Conservation (phyloP, 352 stramenopile species). For the Phytophthora fragariaefolia region DNA sequence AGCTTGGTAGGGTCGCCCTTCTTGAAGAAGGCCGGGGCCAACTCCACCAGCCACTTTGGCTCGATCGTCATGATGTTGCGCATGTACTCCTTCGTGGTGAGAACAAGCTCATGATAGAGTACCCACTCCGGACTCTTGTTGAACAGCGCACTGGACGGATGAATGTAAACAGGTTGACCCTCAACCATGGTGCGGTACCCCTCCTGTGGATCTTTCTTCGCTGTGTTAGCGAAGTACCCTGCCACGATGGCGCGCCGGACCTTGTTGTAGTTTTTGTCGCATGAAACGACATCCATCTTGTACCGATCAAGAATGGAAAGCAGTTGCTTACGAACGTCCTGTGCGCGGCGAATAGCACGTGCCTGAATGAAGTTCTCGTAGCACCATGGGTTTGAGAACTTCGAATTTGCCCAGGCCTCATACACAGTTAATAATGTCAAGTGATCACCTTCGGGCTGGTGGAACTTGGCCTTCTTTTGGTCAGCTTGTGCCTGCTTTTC, state of each 20-base stretch:
- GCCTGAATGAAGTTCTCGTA: slow-evolving; percentile 99
- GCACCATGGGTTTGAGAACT: slow-evolving; percentile 99
- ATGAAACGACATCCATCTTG: slow-evolving; percentile 98
- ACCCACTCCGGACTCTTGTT: slow-evolving; percentile 99
- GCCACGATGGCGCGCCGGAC: slow-evolving; percentile 98
- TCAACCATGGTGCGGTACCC: slow-evolving; percentile 99
- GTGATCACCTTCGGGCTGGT: slow-evolving; percentile 99
- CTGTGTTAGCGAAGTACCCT: slow-evolving; percentile 99
- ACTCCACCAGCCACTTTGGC: slow-evolving; percentile 98
- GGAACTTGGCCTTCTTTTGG: slow-evolving; percentile 99
- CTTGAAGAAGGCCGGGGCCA: slow-evolving; percentile 97
- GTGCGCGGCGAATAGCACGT: slow-evolving; percentile 95
- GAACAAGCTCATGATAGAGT: slow-evolving; percentile 98
- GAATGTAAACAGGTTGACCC: slow-evolving; percentile 98
- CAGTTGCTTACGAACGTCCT: slow-evolving; percentile 99
- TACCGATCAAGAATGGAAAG: slow-evolving; percentile 99
- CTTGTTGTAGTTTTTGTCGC: slow-evolving; percentile 97
- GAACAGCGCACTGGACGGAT: slow-evolving; percentile 97
- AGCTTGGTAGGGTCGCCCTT: slow-evolving; percentile 98
- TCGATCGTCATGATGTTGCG: slow-evolving; percentile 99
- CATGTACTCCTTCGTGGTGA: slow-evolving; percentile 99
- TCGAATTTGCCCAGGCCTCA: slow-evolving; percentile 97
- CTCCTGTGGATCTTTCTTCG: slow-evolving; percentile 99
- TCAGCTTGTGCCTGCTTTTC: slow-evolving; percentile 99
- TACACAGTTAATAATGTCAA: slow-evolving; percentile 98